phyloP scores from a whole-genome alignment of 306 rosid genomes.

The Inga leiocalycina region DNA sequence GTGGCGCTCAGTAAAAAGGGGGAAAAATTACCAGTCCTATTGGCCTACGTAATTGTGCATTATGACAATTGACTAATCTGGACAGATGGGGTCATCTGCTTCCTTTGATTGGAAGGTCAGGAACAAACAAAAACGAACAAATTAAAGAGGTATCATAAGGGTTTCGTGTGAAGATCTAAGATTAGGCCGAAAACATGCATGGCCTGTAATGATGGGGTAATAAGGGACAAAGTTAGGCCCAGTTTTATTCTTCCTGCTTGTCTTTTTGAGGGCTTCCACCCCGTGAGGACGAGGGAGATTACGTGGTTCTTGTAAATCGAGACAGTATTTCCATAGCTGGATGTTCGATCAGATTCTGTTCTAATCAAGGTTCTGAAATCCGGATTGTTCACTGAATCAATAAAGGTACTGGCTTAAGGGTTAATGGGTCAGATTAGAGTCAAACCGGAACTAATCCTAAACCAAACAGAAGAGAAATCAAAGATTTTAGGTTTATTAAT shows the following conservation, averaged over 20 bases:
- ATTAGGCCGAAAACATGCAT: constrained; percentile 30
- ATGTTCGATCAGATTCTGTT: neutral
- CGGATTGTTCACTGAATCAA: too few relatives aligned
- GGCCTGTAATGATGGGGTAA: constrained; percentile 21
- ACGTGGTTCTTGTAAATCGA: neutral
- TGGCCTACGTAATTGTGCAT: constrained; percentile 4
- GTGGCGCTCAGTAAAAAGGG: neutral
- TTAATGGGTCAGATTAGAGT: too few relatives aligned
- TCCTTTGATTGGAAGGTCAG: neutral
- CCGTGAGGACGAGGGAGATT: constrained; percentile 18
- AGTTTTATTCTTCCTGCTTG: constrained; percentile 42
- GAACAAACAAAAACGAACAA: neutral
- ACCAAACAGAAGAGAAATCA: too few relatives aligned
- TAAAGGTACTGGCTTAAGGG: accelerated
- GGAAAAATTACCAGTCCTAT: neutral
- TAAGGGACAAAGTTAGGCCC: constrained; percentile 44
- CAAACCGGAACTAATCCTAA: too few relatives aligned
- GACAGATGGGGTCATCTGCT: constrained; percentile 22
- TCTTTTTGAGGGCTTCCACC: constrained; percentile 29
- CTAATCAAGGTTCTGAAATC: neutral
- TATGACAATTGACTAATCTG: constrained; percentile 21
- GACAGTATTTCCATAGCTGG: constrained; percentile 32
- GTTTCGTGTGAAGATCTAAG: neutral
- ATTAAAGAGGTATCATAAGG: neutral
- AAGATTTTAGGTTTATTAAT: too few relatives aligned